Evolutionary conservation across 495 filamentous ascomycete species (phyloP), one percentile per base, ranked within the genome.

Genomic region (Tuber melanosporum): DNA sequence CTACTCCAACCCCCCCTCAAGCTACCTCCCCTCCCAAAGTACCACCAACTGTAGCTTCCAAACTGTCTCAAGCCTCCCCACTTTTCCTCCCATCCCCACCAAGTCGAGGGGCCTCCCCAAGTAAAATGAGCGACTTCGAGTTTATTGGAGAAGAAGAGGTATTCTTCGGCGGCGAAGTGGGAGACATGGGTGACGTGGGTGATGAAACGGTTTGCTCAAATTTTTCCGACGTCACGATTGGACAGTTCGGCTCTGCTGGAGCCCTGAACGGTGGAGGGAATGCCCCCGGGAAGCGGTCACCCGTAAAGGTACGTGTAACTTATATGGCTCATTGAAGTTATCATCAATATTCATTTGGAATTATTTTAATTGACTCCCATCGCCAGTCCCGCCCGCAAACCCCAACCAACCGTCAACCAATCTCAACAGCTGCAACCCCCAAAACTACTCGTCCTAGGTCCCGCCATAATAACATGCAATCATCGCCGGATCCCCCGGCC

Each of bases 131-230:
- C 42, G 78, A 80, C 47, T 80, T 80, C 71, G 78, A 80, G 66
- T 47, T 80, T 44, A 80, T 80, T 39, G 78, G 71, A 8, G 77
- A 79, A 26, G 77, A 80, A 36, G 78, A 76, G 42, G 71, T 73
- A 26, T 76, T 76, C 22, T 71, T n/a, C 36, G 78, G 78, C 36
- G 43, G 52, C 45, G 32, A 62, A 42, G 20, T 4, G 26, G 57
- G 14, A 66, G 26, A 66, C 26, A 66, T 36, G 39, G 32, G 70
- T 44, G 77, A 73, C 20, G 75, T 45, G n/a, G 77, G 71, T 19
- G 81, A 82, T 46, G 78, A 80, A 71, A 83, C 81, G 39, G 76
- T 82, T 43, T 82, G 73, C 72, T 82, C 81, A n/a, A 82, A 77
- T 66, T 83, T 83, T 52, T 83, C 81, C 20, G 81, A 82, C 26